phyloP scores from a whole-genome alignment of 176 grass and related monocot species.

The Puccinellia tenuiflora region DNA sequence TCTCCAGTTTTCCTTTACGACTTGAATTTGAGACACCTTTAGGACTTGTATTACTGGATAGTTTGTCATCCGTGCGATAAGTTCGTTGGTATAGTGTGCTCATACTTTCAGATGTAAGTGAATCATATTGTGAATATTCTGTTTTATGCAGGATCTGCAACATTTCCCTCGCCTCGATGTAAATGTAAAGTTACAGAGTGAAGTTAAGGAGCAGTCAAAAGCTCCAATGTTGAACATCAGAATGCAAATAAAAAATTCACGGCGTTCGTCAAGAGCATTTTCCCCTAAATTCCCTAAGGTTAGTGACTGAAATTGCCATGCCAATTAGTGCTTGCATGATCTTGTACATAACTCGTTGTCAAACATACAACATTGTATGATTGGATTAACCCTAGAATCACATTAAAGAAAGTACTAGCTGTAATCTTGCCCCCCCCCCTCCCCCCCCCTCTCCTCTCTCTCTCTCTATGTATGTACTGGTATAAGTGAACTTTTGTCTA shows the following conservation, averaged over 20 bases:
- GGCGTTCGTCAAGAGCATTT: slow-evolving; percentile 71
- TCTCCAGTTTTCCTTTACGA: background rate
- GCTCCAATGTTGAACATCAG: slow-evolving; percentile 61
- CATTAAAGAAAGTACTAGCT: too few relatives aligned
- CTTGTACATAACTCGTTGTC: background rate
- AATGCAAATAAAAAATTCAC: slow-evolving; percentile 61
- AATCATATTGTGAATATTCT: slow-evolving; percentile 16
- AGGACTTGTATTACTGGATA: background rate
- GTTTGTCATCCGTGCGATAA: slow-evolving; percentile 13
- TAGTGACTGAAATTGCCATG: slow-evolving; percentile 18
- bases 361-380: background rate
- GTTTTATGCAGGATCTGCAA: slow-evolving; percentile 71
- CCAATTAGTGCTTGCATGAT: slow-evolving; percentile 12
- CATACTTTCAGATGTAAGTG: background rate
- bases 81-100: background rate
- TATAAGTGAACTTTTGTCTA: too few relatives aligned
- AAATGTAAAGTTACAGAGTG: slow-evolving; percentile 68
- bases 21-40: background rate
- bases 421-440: too few relatives aligned
- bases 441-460: too few relatives aligned
- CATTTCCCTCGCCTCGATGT: slow-evolving; percentile 63
- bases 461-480: too few relatives aligned
- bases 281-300: slow-evolving; percentile 89
- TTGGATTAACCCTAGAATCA: background rate
- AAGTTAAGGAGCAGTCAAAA: slow-evolving; percentile 34